These are phyloP conservation scores for Cryphonectria nitschkei DNA, from an alignment of 2,329 filamentous ascomycete species.

Conservation along the genomic window DNA sequence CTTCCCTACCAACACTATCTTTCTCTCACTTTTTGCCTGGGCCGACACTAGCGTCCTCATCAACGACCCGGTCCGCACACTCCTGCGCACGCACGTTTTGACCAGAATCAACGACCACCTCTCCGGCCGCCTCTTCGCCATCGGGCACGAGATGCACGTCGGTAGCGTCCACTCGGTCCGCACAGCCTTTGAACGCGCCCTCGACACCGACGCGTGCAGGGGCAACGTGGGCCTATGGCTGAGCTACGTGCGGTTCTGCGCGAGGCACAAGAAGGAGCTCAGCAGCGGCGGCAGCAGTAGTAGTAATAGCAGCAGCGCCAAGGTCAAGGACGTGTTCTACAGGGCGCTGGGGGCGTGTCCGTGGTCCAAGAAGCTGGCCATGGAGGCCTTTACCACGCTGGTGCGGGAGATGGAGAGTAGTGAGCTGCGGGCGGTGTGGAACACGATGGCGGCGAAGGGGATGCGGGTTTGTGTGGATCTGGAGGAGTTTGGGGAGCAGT, in stretches of 20 bases:
- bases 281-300: conserved; percentile 31
- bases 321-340: conserved; percentile 53
- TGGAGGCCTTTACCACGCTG: conserved; percentile 56
- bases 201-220: conserved; percentile 45
- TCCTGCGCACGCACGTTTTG: conserved; percentile 60
- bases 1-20: conserved; percentile 78
- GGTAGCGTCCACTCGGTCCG: conserved; percentile 55
- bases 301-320: conserved; percentile 23
- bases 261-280: conserved; percentile 41
- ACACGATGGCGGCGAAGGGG: conserved; percentile 53
- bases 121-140: conserved; percentile 52
- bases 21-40: conserved; percentile 74
- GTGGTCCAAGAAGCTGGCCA: conserved; percentile 52
- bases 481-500: conserved; percentile 50
- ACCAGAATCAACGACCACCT: conserved; percentile 45
- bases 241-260: conserved; percentile 54
- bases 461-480: conserved; percentile 55
- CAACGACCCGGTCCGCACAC: conserved; percentile 74
- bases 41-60: conserved; percentile 73
- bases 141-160: conserved; percentile 52
- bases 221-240: conserved; percentile 52
- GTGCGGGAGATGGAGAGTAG: conserved; percentile 48
- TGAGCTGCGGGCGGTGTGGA: conserved; percentile 54
- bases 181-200: conserved; percentile 56
- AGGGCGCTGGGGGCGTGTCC: conserved; percentile 52